Base-by-base conservation (phyloP, 179 eudicot genomes). In the Patellifolia procumbens region DNA sequence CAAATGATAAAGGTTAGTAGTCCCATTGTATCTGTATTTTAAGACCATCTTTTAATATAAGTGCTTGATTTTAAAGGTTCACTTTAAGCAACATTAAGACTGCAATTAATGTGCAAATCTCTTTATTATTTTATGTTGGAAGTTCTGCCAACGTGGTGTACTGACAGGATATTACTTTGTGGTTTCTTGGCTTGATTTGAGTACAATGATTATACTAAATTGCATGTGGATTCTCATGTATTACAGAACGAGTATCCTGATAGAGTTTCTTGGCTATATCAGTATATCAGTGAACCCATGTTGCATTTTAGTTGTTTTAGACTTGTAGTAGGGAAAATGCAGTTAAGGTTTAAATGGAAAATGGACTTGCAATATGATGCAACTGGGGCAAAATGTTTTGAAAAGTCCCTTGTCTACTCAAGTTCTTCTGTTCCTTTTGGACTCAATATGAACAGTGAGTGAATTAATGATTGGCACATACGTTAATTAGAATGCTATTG, bases 1-100 rank as follows among this genome's bases (percentile, higher is more conserved):
- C 87, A n/a, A 75, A 56, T 52, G 84, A 85, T 74, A 83, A 81
- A 37, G 97, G 98, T 92, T 61, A 83, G 88, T 78, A 28, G 24
- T 53, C 37, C 9, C 5, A 3, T 17, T n/a, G 2, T 48, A 24
- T 74, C 1, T 7, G 17, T 15, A 17, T 22, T 17, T 34, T 46
- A 3, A 9, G 63, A 51, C 22, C n/a, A 49, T 20, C n/a, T 49
- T 10, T n/a, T 10, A 16, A 49, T 49, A 5, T 51, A 51, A 3
- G 55, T 51, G 22, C 55, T 17, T 17, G 17, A 19, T 51, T 51
- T 16, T 51, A 15, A 17, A 51, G 6, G 5, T 51, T 51, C 28
- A 28, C 12, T 0, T 28, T 24, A 7, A 2, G 10, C 34, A 26
- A 10, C 26, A 26, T 0, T 24, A 12, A 60, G 9, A 52, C 56